These are phyloP conservation scores for Yamadazyma triangularis DNA, from an alignment of 1,139 yeast species.

Conservation along the genomic window DNA sequence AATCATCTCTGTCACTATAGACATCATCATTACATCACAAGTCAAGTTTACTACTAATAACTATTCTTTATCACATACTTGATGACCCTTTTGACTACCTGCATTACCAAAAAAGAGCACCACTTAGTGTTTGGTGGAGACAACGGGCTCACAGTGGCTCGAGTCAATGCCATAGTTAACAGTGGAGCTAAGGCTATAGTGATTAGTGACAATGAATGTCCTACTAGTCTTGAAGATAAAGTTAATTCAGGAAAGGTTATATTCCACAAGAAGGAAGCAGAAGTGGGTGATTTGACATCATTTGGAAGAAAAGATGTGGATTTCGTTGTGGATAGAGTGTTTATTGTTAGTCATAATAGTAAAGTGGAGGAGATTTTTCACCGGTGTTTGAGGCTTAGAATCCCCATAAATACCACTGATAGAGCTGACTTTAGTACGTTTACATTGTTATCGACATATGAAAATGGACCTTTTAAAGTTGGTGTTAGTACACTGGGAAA, in stretches of 20 bases:
- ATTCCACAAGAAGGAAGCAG: conserved; percentile 30
- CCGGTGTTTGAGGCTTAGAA: conserved; percentile 56
- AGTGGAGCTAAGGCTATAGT: conserved; percentile 59
- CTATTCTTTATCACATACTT: too few species aligned
- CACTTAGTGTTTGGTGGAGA: conserved; percentile 59
- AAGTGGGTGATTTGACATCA: conserved; percentile 26
- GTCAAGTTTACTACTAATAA: too few species aligned
- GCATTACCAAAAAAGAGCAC: conserved; percentile 44
- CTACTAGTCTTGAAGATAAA: not conserved
- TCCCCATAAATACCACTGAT: conserved; percentile 80
- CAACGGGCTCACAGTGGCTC: conserved; percentile 43
- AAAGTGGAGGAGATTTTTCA: conserved; percentile 27
- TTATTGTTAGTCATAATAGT: conserved; percentile 47
- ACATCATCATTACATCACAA: too few species aligned
- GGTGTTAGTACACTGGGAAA: conserved; percentile 87
- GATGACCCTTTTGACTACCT: too few species aligned
- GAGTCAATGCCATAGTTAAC: conserved; percentile 46
- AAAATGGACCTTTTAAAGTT: conserved; percentile 71
- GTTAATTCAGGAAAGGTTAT: conserved; percentile 22
- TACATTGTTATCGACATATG: conserved; percentile 66
- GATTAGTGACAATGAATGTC: conserved; percentile 16
- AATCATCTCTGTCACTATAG: too few species aligned
- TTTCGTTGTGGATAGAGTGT: conserved; percentile 67
- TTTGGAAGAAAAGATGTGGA: conserved; percentile 65
- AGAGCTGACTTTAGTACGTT: conserved; percentile 70